These are phyloP conservation scores for Sutorius australiensis DNA, from an alignment of 768 basidiomycete genomes.

Conservation along the genomic window DNA sequence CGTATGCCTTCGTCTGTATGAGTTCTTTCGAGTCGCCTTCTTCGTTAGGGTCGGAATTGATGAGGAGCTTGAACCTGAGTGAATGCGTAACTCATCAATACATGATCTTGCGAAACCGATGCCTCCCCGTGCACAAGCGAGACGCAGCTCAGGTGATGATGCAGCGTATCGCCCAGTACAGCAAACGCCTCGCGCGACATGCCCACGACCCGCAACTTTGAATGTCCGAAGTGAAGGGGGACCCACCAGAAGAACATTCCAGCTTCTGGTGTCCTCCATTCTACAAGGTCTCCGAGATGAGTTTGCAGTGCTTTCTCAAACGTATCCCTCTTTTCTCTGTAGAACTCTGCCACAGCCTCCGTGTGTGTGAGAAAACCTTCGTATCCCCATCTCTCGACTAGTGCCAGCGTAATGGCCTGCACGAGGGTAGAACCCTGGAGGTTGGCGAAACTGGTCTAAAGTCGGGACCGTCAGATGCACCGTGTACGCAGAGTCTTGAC, in stretches of 20 bases:
- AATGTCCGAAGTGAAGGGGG: conserved; percentile 9
- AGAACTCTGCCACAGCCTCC: conserved; percentile 65
- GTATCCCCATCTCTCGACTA: conserved; percentile 72
- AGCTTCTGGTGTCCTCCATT: conserved; percentile 67
- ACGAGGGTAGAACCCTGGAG: conserved; percentile 63
- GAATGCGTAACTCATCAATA: conserved; percentile 16
- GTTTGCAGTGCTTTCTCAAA: conserved; percentile 75
- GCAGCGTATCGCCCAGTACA: not conserved
- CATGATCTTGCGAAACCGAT: conserved; percentile 8
- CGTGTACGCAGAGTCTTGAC: conserved; percentile 8
- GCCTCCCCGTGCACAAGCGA: not conserved
- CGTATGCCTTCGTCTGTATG: conserved; percentile 71
- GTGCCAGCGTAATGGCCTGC: conserved; percentile 55
- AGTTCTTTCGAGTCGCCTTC: conserved; percentile 69
- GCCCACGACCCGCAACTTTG: conserved; percentile 1
- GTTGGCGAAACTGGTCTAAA: conserved; percentile 62
- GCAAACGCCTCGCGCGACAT: conserved; percentile 4
- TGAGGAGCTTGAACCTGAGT: conserved; percentile 65
- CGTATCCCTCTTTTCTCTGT: conserved; percentile 65
- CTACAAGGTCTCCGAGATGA: conserved; percentile 74
- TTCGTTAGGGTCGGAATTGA: conserved; percentile 32
- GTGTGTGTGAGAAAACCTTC: conserved; percentile 71
- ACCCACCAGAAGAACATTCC: conserved; percentile 89
- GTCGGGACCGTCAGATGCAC: conserved; percentile 8
- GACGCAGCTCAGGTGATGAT: not conserved